These are phyloP conservation scores for Debaryomyces castellii DNA, from an alignment of 805 yeast species.

Conservation along the genomic window DNA sequence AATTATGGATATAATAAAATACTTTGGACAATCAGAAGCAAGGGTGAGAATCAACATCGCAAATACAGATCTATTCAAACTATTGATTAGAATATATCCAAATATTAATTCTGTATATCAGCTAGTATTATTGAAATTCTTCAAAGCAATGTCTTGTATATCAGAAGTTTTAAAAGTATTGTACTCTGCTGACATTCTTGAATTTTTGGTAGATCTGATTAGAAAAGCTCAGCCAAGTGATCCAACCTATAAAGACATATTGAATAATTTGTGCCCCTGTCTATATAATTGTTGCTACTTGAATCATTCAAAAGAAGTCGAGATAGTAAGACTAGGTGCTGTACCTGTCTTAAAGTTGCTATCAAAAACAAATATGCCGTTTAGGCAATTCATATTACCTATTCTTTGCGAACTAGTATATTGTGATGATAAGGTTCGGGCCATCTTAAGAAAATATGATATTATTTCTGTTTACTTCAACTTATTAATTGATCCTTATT, in stretches of 20 bases:
- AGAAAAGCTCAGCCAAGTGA: constrained; percentile 25
- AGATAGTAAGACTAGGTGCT: constrained; percentile 46
- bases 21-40: constrained; percentile 47
- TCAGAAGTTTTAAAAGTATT: constrained; percentile 30
- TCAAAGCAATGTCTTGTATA: constrained; percentile 41
- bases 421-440: constrained; percentile 39
- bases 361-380: constrained; percentile 38
- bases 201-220: constrained; percentile 38
- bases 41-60: constrained; percentile 41
- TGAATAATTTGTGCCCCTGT: constrained; percentile 47
- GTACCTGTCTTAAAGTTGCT: constrained; percentile 44
- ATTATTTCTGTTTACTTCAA: constrained; percentile 39
- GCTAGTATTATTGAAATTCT: constrained; percentile 42
- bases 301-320: constrained; percentile 43
- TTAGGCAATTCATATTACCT: constrained; percentile 54
- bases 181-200: constrained; percentile 42
- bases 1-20: constrained; percentile 36
- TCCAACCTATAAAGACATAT: constrained; percentile 35
- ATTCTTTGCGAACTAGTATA: constrained; percentile 53
- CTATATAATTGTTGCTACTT: constrained; percentile 53
- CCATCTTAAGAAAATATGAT: constrained; percentile 33
- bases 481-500: constrained; percentile 50
- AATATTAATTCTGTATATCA: constrained; percentile 32
- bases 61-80: constrained; percentile 39
- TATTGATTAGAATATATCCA: constrained; percentile 39